Base-by-base conservation (phyloP, 2,329 filamentous ascomycete species). In the Diaporthe ilicicola region DNA sequence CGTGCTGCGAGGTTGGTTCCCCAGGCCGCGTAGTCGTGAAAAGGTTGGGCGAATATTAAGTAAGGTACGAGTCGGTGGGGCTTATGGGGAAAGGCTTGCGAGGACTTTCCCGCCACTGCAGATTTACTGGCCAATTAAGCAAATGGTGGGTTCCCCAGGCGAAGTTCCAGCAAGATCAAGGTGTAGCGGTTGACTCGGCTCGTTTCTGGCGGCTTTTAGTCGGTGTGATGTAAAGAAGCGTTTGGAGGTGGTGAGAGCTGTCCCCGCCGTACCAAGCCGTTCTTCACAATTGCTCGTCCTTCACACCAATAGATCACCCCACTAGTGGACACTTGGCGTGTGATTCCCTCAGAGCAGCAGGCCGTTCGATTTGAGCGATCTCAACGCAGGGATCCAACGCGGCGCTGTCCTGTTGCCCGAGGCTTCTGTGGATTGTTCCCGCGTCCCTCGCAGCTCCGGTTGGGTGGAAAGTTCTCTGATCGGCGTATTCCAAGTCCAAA, bases 321-420 rank as follows among this genome's bases (percentile, higher is more conserved):
- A 59, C 65, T 71, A 71, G 71, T 69, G 65, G 48, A 37, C 51
- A 42, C 55, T 71, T 65, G 55, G 71, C 69, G 71, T 71, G 71
- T 73, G 71, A 73, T 54, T 62, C 32, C 37, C 24, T 48, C 55
- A 29, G 62, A 48, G 68, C 61, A 59, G 50, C n/a, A 46, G 24
- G 55, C 27, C 55, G 22, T 68, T 68, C 65, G n/a, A 50, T 48
- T 46, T 37, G 39, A 27, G 34, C 10, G 42, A 50, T 48, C 48
- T 50, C 51, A 27, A 55, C 27, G 22, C 27, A 44, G 39, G 34
- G 64, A 24, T 50, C 22, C 44, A 50, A 50, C 7, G 50, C 27
- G 59, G 59, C 59, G 44, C 42, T 27, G 19, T 48, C 29, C 12
- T 19, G 42, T 24, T 48, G 59, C 27, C 17, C 55, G 17, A 39